Base-by-base conservation (phyloP, 202 grass and related monocot species). In the Carex sylvatica region DNA sequence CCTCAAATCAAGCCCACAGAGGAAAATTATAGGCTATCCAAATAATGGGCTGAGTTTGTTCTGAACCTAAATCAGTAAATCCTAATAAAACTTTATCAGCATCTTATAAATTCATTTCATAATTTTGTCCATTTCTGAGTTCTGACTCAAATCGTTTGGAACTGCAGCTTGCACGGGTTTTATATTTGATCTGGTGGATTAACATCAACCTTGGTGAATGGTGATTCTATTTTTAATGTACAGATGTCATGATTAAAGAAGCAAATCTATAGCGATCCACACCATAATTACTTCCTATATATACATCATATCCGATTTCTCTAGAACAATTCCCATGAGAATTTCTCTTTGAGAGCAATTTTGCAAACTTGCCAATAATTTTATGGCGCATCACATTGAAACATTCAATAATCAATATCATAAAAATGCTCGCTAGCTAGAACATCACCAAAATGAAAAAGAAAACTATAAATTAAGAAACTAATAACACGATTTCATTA, bases 401-500 rank as follows among this genome's bases (percentile, higher is more conserved):
- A 44, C 6, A 44, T 44, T 44, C 66, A 70, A 44, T 44, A 70
- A 22, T 46, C 36, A 70, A 46, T 44, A 22, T 11, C 18, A 70
- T 12, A 46, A 16, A 42, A 42, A 42, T 42, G 66, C 35, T 70
- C 5, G 6, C 6, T 24, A 28, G 28, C 28, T 28, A 28, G 58
- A 28, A 10, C 61, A 30, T 10, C 23, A 30, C 22, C 23, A 64
- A 28, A 64, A 28, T 28, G 22, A 64, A 30, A 64, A 28, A 66
- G 5, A 66, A 66, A 66, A 13, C 31, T 40, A 38, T 40, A 40
- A 68, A 38, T 68, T 40, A 40, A 40, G 65, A 70, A 70, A 22
- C 66, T 44, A 70, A 44, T 70, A 44, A 42, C 35, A 70, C 63
- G 7, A 69, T 69, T 67, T 70, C 67, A 22, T 70, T 47, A 70